Percentiles rank a stretch among this genome's conserved stretches.
Evolutionary conservation across 2,329 filamentous ascomycete genomes (phyloP).

Genomic region (Zymoseptoria brevis): DNA sequence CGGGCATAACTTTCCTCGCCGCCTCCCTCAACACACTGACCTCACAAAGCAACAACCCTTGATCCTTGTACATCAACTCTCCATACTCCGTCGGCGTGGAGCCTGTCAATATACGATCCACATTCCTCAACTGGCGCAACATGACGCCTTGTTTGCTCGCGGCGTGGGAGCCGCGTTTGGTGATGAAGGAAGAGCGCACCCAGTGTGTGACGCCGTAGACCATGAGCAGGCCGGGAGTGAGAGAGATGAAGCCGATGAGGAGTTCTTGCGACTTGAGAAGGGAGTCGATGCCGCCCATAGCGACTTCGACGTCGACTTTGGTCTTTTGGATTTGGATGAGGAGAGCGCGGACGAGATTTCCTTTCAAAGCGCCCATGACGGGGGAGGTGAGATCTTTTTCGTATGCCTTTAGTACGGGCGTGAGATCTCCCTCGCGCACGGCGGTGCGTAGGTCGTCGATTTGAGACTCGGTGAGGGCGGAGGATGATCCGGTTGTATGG

Average conservation of each 20-base stretch:
- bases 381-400: constrained; percentile 80
- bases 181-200: constrained; percentile 60
- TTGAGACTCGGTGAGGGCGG: constrained; percentile 54
- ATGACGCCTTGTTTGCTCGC: constrained; percentile 61
- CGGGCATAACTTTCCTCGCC: constrained; percentile 60
- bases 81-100: constrained; percentile 58
- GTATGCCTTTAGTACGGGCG: constrained; percentile 82
- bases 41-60: constrained; percentile 83
- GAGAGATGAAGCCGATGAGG: constrained; percentile 91
- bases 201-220: constrained; percentile 68
- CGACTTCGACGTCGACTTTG: constrained; percentile 94
- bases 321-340: constrained; percentile 98
- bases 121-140: constrained; percentile 73
- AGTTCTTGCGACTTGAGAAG: constrained; percentile 93
- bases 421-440: constrained; percentile 86
- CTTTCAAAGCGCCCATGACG: constrained; percentile 71
- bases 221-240: constrained; percentile 89
- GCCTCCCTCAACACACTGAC: constrained; percentile 71
- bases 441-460: constrained; percentile 67
- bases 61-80: constrained; percentile 82
- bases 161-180: constrained; percentile 58
- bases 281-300: constrained; percentile 90
- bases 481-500: constrained; percentile 40
- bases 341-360: constrained; percentile 81
- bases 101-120: constrained; percentile 58